A percentile compares a stretch with the other conserved stretches of the same genome.
phyloP scores from a whole-genome alignment of 768 basidiomycete species.

The Dentipellis fragilis region DNA sequence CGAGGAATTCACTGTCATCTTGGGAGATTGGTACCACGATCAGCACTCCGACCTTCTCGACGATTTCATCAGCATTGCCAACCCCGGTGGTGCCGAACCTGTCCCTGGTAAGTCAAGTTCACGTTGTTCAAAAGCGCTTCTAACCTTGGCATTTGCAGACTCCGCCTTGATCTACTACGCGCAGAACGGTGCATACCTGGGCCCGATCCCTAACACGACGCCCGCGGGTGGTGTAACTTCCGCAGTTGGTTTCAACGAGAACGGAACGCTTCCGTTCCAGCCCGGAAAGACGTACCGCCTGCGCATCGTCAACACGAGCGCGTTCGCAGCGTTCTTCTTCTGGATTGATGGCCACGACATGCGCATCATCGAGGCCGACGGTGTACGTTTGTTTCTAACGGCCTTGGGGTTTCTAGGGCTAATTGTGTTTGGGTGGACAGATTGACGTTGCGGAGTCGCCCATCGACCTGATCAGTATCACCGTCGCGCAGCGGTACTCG shows the following conservation, averaged over 20 bases:
- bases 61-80: constrained; percentile 57
- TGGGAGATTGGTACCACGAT: constrained; percentile 91
- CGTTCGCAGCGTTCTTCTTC: constrained; percentile 68
- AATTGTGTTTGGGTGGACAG: constrained; percentile 22
- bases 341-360: constrained; percentile 88
- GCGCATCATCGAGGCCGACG: constrained; percentile 77
- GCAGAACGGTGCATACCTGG: constrained; percentile 62
- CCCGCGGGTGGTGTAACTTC: constrained; percentile 39
- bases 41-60: constrained; percentile 54
- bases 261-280: constrained; percentile 74
- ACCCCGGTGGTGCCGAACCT: constrained; percentile 83
- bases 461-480: constrained; percentile 60
- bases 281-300: constrained; percentile 88
- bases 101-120: constrained; percentile 51
- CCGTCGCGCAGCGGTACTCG: constrained; percentile 90
- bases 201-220: constrained; percentile 40
- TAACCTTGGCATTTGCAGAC: constrained; percentile 31
- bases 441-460: constrained; percentile 70
- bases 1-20: constrained; percentile 78
- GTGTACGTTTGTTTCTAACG: constrained; percentile 34
- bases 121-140: background rate
- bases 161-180: constrained; percentile 78
- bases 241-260: constrained; percentile 76
- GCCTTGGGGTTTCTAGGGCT: background rate
- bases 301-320: constrained; percentile 77